Conservation (phyloP, 495 filamentous ascomycete genomes). For the Ramalina intermedia region DNA sequence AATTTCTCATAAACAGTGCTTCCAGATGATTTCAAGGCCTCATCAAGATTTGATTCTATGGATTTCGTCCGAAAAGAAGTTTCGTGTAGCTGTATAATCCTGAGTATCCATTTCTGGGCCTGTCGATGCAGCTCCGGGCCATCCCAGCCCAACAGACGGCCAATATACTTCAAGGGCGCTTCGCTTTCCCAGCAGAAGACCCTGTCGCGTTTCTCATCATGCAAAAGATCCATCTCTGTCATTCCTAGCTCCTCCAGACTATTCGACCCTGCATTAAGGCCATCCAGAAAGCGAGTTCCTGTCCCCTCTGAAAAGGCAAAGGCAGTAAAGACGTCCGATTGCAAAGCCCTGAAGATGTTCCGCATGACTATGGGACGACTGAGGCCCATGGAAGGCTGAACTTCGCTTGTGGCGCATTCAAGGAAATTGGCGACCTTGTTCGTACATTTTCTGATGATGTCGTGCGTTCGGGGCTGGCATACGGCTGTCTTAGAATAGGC, state of each 20-base stretch:
- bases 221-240: slow-evolving; percentile 5
- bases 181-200: slow-evolving; percentile 13
- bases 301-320: slow-evolving; percentile 10
- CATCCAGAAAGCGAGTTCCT: slow-evolving; percentile 5
- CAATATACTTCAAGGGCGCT: slow-evolving; percentile 1
- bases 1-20: slow-evolving; percentile 2
- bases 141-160: neutral
- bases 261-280: slow-evolving; percentile 4
- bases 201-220: slow-evolving; percentile 9
- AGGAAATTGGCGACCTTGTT: slow-evolving; percentile 3
- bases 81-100: slow-evolving; percentile 3
- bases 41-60: neutral
- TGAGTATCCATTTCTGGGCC: slow-evolving; percentile 3
- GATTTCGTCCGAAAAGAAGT: no score
- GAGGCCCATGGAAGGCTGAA: neutral
- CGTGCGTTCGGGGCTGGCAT: neutral
- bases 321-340: slow-evolving; percentile 10
- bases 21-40: neutral
- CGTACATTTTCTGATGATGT: slow-evolving; percentile 3
- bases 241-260: slow-evolving; percentile 6
- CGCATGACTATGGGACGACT: slow-evolving; percentile 4
- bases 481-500: slow-evolving; percentile 8
- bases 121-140: neutral
- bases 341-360: slow-evolving; percentile 6
- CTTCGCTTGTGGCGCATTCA: neutral